Evolutionary conservation across 345 rosid species (phyloP).

Genomic region (Populus euphratica): DNA sequence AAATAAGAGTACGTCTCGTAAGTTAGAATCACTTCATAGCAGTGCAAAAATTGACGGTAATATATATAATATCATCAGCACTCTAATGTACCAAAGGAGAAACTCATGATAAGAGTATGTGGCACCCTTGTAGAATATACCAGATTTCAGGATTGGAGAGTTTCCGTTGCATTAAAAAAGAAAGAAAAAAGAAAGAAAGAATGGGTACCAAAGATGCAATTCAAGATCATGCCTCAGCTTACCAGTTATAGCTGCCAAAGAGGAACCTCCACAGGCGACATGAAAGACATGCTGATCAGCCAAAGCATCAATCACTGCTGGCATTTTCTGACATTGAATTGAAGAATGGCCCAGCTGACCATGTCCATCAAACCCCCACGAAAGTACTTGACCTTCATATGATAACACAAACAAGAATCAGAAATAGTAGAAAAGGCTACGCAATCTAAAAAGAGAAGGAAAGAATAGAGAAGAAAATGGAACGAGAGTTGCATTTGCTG

Average conservation of each 20-base stretch:
- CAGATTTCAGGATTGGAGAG: neutral
- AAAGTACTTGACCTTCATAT: constrained; percentile 82
- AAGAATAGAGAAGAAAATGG: neutral
- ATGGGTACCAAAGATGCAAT: neutral
- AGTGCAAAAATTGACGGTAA: neutral
- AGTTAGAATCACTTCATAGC: neutral
- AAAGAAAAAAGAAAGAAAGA: too few relatives aligned
- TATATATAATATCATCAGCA: neutral
- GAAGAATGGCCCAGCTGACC: constrained; percentile 84
- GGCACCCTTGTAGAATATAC: neutral
- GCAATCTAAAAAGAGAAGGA: neutral
- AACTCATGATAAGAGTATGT: neutral
- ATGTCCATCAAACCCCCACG: constrained; percentile 95
- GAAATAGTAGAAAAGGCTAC: neutral
- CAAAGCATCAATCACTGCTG: constrained; percentile 57
- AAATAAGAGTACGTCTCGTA: too few relatives aligned
- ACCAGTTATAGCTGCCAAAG: constrained; percentile 87
- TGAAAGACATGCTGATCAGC: constrained; percentile 51
- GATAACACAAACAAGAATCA: constrained; percentile 22
- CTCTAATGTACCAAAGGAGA: neutral
- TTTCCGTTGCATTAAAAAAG: neutral
- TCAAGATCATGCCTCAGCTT: neutral
- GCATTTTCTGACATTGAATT: constrained; percentile 47
- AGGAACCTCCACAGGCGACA: constrained; percentile 82
- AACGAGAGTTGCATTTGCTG: neutral